Conservation (phyloP, 108 stramenopile species). For the Tribonema minus region DNA sequence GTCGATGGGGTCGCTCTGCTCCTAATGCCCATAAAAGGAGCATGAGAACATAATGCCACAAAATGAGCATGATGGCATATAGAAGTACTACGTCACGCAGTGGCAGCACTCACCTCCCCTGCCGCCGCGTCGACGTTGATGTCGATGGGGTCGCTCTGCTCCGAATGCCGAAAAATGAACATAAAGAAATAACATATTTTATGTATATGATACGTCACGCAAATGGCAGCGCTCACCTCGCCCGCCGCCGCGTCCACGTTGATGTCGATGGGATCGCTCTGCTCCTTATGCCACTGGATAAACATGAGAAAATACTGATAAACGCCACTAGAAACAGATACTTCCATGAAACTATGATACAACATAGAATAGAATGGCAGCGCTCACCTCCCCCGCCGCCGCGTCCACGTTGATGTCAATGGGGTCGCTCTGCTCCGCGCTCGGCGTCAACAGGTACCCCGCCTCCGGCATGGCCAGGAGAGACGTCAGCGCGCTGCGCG, state of each 20-base stretch:
- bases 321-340: no score
- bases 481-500: constrained; percentile 1
- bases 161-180: no score
- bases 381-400: constrained; percentile 31
- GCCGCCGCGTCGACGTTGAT: constrained; percentile 16
- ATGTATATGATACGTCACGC: neutral
- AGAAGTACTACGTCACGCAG: no score
- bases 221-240: neutral
- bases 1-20: constrained; percentile 15
- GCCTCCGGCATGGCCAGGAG: constrained; percentile 16
- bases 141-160: constrained; percentile 7
- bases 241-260: constrained; percentile 5
- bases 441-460: constrained; percentile 34
- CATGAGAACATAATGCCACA: no score
- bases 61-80: no score
- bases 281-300: no score
- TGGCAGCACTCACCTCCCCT: constrained; percentile 21
- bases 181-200: no score
- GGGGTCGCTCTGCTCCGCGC: constrained; percentile 6
- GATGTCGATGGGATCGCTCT: constrained; percentile 23
- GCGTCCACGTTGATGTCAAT: constrained; percentile 29
- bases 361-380: neutral
- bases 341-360: no score
- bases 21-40: no score
- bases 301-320: no score